Base-by-base conservation (phyloP, 192 early-diverging fungal species). In the Mycoemilia scoparia region DNA sequence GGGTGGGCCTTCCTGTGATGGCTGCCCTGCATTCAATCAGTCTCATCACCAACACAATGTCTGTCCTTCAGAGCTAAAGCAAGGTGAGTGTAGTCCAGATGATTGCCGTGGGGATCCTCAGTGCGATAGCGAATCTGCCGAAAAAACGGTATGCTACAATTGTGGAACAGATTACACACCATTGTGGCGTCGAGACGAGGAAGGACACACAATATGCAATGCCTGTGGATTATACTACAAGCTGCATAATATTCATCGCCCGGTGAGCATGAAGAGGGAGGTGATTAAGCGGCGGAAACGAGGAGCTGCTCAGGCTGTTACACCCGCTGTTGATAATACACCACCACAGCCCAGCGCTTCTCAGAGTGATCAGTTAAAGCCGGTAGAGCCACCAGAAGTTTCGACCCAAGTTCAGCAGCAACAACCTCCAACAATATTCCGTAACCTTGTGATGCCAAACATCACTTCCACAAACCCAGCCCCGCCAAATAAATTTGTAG, bases 161-260 rank as follows among this genome's bases (percentile, higher is more conserved):
- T 87, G 84, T 51, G 57, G 64, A 3, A 74, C 64, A 12, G 70
- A 66, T 24, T 48, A 47, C 12, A 74, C 84, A 3, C 80, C 82
- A 4, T 57, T 83, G 1, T 85, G 82, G 82, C 56, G 82, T 36
- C 62, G 81, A 25, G 76, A 80, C 46, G 51, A 49, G 16, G 49
- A 54, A 3, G 79, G 77, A 32, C 68, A 79, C 16, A 48, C 69
- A 26, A 73, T 84, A 28, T 91, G 87, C 60, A 91, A 91, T 51
- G 85, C 86, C 11, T 92, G 87, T 52, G 90, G 89, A 2, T 59
- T 92, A 22, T 89, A 92, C 53, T 87, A 65, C 50, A 81, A 77
- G 40, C 70, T 85, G 22, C 81, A 91, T 54, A 67, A 64, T 53
- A 52, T 65, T 18, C 57, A 74, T 20, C 66, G 87, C 17, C 87